Evolutionary conservation across 2,329 filamentous ascomycete genomes (phyloP).

Genomic region (Sclerotinia nivalis): DNA sequence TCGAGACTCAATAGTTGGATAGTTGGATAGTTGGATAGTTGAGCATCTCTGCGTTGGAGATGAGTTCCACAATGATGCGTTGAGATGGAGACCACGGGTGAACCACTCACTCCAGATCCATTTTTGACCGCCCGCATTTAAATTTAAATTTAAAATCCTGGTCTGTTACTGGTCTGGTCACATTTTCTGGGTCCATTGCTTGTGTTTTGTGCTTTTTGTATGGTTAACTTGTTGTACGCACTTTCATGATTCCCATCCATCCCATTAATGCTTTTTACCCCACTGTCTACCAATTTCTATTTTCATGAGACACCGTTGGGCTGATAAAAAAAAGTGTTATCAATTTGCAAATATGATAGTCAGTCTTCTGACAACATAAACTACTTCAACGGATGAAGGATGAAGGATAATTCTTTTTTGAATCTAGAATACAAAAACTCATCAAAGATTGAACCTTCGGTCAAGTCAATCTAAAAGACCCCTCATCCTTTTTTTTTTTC

Average conservation of each 20-base stretch:
- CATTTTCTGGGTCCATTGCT: too few species aligned
- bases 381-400: not conserved
- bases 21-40: not conserved
- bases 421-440: not conserved
- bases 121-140: slow-evolving; percentile 1
- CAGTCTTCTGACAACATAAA: not conserved
- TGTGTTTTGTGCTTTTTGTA: not conserved
- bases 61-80: slow-evolving; percentile 6
- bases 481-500: too few species aligned
- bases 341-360: not conserved
- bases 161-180: too few species aligned
- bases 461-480: not conserved
- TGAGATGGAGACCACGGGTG: not conserved
- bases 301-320: not conserved
- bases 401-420: not conserved
- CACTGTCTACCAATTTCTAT: slow-evolving; percentile 11
- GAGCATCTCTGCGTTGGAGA: slow-evolving; percentile 3
- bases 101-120: slow-evolving; percentile 5
- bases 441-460: not conserved
- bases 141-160: not conserved
- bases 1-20: not conserved
- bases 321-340: too few species aligned
- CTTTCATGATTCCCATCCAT: slow-evolving; percentile 11
- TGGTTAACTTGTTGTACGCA: not conserved
- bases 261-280: slow-evolving; percentile 13